phyloP scores from a whole-genome alignment of 75 land plant species.

The Pinus tabuliformis region DNA sequence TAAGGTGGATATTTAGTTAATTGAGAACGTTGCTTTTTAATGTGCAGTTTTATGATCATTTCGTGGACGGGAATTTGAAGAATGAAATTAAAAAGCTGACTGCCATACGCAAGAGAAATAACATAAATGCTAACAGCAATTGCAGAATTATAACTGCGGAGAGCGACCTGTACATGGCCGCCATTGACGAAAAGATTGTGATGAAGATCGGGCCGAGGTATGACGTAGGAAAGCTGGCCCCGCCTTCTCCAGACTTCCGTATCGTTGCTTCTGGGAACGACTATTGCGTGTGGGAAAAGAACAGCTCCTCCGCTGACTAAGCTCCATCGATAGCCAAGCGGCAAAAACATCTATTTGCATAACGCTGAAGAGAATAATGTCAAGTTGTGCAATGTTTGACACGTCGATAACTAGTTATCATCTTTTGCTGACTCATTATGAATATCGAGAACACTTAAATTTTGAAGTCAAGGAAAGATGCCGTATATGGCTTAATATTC shows the following conservation, averaged over 20 bases:
- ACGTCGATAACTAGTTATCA: no score
- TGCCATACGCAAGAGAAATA: constrained; percentile 24
- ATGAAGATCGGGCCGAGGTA: constrained; percentile 42
- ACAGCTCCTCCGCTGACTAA: no score
- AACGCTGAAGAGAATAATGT: no score
- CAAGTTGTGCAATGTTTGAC: no score
- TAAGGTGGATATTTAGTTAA: not conserved
- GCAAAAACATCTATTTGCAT: no score
- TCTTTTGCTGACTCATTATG: no score
- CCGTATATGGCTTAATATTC: no score
- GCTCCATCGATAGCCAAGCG: no score
- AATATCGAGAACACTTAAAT: no score
- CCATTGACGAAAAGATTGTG: constrained; percentile 30
- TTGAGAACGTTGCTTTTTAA: not conserved
- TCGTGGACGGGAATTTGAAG: constrained; percentile 29
- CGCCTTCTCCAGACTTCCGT: not conserved
- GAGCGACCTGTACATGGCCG: constrained; percentile 31
- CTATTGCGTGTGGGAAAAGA: constrained; percentile 3
- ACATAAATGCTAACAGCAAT: constrained; percentile 30
- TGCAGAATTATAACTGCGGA: constrained; percentile 26
- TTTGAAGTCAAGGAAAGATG: no score
- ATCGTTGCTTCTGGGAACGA: not conserved
- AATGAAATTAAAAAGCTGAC: constrained; percentile 17
- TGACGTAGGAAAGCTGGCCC: constrained; percentile 9
- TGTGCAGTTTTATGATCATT: constrained; percentile 50